A percentile compares a stretch with the other conserved stretches of the same genome.
These are phyloP conservation scores for Bertia moriformis DNA, from an alignment of 2,329 filamentous ascomycete species.

Conservation along the genomic window DNA sequence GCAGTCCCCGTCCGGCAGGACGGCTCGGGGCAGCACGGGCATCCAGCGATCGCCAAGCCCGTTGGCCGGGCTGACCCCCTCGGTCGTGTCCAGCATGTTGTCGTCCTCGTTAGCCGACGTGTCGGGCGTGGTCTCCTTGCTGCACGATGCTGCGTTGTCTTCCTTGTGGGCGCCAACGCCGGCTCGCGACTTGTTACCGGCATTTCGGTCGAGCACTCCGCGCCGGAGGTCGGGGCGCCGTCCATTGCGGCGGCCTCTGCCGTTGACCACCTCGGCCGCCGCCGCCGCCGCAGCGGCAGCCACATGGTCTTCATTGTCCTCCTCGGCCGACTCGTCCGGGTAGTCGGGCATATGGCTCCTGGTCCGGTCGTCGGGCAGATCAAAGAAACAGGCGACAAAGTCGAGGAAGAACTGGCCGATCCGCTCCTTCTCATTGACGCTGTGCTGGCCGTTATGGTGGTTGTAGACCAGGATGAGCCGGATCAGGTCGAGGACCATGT, in stretches of 20 bases:
- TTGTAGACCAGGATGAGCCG: conserved; percentile 26
- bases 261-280: conserved; percentile 59
- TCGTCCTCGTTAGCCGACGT: conserved; percentile 69
- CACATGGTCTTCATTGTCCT: conserved; percentile 46
- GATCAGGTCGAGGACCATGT: conserved; percentile 27
- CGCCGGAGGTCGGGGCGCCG: conserved; percentile 72
- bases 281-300: too few relatives aligned
- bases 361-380: conserved; percentile 56
- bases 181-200: conserved; percentile 54
- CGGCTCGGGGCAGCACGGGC: conserved; percentile 41
- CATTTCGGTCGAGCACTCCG: conserved; percentile 65
- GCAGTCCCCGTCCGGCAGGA: conserved; percentile 7
- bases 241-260: conserved; percentile 53
- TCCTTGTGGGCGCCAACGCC: conserved; percentile 69
- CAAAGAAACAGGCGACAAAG: conserved; percentile 66
- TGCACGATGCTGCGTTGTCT: conserved; percentile 61
- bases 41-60: conserved; percentile 51
- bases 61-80: conserved; percentile 45
- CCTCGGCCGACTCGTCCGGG: conserved; percentile 64
- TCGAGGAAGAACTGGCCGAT: conserved; percentile 63
- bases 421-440: conserved; percentile 58
- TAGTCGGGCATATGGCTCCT: conserved; percentile 52
- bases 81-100: conserved; percentile 42
- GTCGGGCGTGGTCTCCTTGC: conserved; percentile 81
- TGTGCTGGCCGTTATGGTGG: conserved; percentile 50